Percentiles rank a stretch among this genome's conserved stretches.
These are phyloP conservation scores for Camellia japonica DNA, from an alignment of 148 eudicot genomes.

Conservation along the genomic window DNA sequence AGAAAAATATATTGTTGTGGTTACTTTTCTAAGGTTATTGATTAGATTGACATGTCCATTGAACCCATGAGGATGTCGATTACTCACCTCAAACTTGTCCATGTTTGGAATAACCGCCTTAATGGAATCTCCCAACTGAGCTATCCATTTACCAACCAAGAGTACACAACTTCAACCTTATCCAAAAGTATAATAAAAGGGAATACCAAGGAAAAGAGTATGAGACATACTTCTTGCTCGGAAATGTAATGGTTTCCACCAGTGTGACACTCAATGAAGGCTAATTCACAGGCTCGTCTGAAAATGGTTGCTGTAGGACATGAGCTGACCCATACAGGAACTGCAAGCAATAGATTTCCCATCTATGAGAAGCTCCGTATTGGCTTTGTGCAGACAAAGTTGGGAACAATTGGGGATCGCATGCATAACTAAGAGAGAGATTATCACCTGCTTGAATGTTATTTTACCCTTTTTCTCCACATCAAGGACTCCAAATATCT, in stretches of 20 bases:
- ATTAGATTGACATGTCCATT: background rate
- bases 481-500: slow-evolving; percentile 13
- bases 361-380: slow-evolving; percentile 13
- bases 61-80: background rate
- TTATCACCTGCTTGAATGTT: slow-evolving; percentile 10
- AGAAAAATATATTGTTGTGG: background rate
- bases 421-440: background rate
- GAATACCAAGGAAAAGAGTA: slow-evolving; percentile 10
- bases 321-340: slow-evolving; percentile 55
- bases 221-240: slow-evolving; percentile 42
- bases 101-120: slow-evolving; percentile 35
- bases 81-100: slow-evolving; percentile 45
- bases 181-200: background rate
- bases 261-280: slow-evolving; percentile 36
- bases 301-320: slow-evolving; percentile 55
- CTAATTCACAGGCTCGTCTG: slow-evolving; percentile 47
- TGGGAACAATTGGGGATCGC: background rate
- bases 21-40: background rate
- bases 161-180: background rate
- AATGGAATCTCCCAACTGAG: slow-evolving; percentile 38
- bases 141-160: slow-evolving; percentile 11
- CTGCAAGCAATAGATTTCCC: slow-evolving; percentile 25
- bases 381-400: background rate
- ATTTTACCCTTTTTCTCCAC: slow-evolving; percentile 11
- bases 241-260: slow-evolving; percentile 28